A percentile compares a stretch with the other conserved stretches of the same genome.
These are phyloP conservation scores for Prunus armeniaca DNA, from an alignment of 306 rosid genomes.

Conservation along the genomic window DNA sequence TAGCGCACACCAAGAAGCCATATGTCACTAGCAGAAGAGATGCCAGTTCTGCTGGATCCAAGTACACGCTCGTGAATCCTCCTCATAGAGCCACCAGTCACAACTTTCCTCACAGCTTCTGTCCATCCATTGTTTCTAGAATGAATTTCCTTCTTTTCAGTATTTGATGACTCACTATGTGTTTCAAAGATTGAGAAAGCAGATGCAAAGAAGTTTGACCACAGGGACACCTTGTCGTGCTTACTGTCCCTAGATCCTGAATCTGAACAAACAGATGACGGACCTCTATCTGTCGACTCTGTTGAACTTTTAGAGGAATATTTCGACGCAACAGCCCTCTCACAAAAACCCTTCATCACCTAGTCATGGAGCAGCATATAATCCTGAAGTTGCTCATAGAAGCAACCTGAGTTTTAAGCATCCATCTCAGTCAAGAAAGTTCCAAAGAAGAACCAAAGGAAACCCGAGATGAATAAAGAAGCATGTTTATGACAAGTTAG, in stretches of 20 bases:
- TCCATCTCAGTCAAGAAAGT: background rate
- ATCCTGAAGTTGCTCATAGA: conserved; percentile 48
- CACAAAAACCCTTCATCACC: conserved; percentile 71
- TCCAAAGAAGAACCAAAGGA: background rate
- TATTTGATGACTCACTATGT: conserved; percentile 54
- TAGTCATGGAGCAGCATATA: conserved; percentile 41
- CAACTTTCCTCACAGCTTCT: conserved; percentile 68
- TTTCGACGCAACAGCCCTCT: conserved; percentile 50
- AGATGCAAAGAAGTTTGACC: conserved; percentile 81
- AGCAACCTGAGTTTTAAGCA: conserved; percentile 17
- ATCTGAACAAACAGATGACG: conserved; percentile 43
- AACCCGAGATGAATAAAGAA: background rate
- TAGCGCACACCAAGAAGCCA: conserved; percentile 94
- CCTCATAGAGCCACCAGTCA: conserved; percentile 75
- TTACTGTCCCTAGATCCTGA: conserved; percentile 50
- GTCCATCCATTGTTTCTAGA: conserved; percentile 75
- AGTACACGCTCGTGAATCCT: conserved; percentile 77
- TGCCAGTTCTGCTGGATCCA: conserved; percentile 64
- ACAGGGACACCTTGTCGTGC: conserved; percentile 63
- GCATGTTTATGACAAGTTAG: background rate
- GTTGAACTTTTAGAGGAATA: conserved; percentile 56
- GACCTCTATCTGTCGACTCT: conserved; percentile 47
- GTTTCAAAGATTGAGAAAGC: conserved; percentile 70
- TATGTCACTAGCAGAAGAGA: conserved; percentile 76
- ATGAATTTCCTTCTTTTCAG: conserved; percentile 70